Percentiles rank a stretch among this genome's conserved stretches.
phyloP scores from a whole-genome alignment of 164 flowering plant genomes.

The Piper longum region DNA sequence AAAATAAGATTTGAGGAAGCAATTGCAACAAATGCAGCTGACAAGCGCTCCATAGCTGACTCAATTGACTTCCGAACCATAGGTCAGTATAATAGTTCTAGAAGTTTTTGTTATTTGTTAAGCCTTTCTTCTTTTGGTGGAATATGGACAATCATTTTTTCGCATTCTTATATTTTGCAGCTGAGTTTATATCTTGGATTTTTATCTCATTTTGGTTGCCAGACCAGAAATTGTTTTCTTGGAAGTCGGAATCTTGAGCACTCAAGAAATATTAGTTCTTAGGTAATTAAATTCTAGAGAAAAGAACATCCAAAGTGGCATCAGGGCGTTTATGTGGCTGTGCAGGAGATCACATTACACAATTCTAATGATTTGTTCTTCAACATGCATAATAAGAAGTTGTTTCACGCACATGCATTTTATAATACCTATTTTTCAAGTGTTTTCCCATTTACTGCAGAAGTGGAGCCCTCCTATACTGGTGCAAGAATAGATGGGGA shows the following conservation, averaged over 20 bases:
- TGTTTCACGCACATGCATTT: background rate
- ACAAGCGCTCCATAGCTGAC: constrained; percentile 61
- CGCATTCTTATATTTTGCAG: no score
- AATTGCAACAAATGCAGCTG: constrained; percentile 58
- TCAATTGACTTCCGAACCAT: constrained; percentile 65
- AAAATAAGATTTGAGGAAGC: constrained; percentile 96
- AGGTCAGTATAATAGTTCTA: constrained; percentile 25
- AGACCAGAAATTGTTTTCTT: no score
- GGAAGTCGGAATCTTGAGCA: no score
- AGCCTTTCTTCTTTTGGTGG: background rate
- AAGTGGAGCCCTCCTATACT: constrained; percentile 85
- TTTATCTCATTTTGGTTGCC: no score
- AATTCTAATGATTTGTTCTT: no score
- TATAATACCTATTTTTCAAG: background rate
- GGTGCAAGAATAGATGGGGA: constrained; percentile 97
- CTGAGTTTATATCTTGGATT: no score
- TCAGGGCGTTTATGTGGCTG: no score
- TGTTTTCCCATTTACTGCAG: constrained; percentile 18
- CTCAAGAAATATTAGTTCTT: no score
- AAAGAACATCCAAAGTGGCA: no score
- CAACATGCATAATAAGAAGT: background rate
- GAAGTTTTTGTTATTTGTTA: background rate
- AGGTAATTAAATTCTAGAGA: no score
- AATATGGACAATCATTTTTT: background rate
- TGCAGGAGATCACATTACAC: background rate